Percentiles rank a stretch among this genome's conserved stretches.
These are phyloP conservation scores for Mesostigma viride DNA, from an alignment of 139 green algal species.

Conservation along the genomic window DNA sequence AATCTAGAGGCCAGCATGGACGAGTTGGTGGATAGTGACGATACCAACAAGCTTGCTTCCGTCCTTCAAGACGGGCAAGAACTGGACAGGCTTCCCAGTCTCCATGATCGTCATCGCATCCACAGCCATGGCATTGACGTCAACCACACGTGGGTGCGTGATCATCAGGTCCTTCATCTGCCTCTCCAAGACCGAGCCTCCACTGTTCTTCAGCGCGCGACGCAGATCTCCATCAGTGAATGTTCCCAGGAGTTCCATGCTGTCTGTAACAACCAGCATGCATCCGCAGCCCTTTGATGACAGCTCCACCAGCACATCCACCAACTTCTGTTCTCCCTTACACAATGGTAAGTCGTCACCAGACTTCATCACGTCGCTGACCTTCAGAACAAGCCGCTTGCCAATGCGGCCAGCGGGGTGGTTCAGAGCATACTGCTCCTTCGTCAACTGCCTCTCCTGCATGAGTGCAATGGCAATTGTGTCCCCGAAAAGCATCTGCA, in stretches of 20 bases:
- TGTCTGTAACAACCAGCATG: constrained; percentile 36
- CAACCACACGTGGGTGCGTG: constrained; percentile 13
- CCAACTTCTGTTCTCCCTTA: constrained; percentile 14
- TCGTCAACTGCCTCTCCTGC: constrained; percentile 46
- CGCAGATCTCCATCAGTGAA: constrained; percentile 52
- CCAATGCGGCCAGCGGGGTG: constrained; percentile 50
- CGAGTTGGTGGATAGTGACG: constrained; percentile 49
- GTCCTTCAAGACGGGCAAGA: constrained; percentile 43
- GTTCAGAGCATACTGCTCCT: constrained; percentile 51
- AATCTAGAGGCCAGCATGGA: constrained; percentile 43
- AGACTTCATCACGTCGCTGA: constrained; percentile 36
- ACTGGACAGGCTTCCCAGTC: constrained; percentile 37
- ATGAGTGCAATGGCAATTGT: constrained; percentile 54
- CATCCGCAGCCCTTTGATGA: constrained; percentile 44
- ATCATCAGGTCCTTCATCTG: constrained; percentile 1
- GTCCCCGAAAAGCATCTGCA: constrained; percentile 57
- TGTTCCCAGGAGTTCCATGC: constrained; percentile 32
- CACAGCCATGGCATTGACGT: constrained; percentile 32
- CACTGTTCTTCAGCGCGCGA: constrained; percentile 12
- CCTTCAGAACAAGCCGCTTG: constrained; percentile 46
- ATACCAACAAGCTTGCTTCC: constrained; percentile 31
- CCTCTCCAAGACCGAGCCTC: constrained; percentile 26
- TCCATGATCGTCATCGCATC: constrained; percentile 49
- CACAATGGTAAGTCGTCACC: constrained; percentile 16
- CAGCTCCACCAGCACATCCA: constrained; percentile 43